These are phyloP conservation scores for Lantana camara DNA, from an alignment of 257 asterid genomes.

Conservation along the genomic window DNA sequence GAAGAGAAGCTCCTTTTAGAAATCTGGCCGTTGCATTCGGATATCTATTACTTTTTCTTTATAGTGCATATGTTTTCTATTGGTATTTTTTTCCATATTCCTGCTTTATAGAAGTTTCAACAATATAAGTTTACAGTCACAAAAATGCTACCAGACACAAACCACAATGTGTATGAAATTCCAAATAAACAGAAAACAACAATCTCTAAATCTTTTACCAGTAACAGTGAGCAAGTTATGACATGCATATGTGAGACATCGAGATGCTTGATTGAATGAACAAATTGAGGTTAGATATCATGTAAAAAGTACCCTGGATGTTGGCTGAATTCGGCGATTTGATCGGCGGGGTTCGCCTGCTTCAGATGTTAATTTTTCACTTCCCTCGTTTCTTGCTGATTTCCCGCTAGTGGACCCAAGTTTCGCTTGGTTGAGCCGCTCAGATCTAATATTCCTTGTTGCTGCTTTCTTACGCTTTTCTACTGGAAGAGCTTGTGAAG, in stretches of 20 bases:
- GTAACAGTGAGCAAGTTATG: constrained; percentile 4
- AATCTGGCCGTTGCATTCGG: no score
- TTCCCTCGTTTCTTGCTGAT: constrained; percentile 44
- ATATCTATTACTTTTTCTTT: no score
- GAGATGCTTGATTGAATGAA: neutral
- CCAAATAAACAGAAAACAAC: neutral
- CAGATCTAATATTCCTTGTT: constrained; percentile 42
- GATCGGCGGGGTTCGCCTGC: constrained; percentile 87
- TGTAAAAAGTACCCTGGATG: constrained; percentile 72
- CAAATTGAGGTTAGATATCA: neutral
- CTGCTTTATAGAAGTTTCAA: neutral
- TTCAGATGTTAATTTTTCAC: constrained; percentile 49
- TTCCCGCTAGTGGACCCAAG: constrained; percentile 48
- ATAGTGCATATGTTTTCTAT: no score
- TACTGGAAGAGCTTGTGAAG: constrained; percentile 52
- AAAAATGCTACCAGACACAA: constrained; percentile 2
- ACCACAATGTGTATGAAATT: constrained; percentile 23
- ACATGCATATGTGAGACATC: neutral
- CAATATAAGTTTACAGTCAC: constrained; percentile 1
- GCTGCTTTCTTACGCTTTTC: constrained; percentile 54
- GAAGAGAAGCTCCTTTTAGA: no score
- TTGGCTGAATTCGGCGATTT: constrained; percentile 93
- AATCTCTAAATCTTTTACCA: neutral
- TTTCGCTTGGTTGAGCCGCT: constrained; percentile 58
- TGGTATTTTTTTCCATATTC: neutral